Evolutionary conservation across 345 rosid species (phyloP), one percentile per base, ranked within the genome.

Genomic region (Eucalyptus erythrocorys): DNA sequence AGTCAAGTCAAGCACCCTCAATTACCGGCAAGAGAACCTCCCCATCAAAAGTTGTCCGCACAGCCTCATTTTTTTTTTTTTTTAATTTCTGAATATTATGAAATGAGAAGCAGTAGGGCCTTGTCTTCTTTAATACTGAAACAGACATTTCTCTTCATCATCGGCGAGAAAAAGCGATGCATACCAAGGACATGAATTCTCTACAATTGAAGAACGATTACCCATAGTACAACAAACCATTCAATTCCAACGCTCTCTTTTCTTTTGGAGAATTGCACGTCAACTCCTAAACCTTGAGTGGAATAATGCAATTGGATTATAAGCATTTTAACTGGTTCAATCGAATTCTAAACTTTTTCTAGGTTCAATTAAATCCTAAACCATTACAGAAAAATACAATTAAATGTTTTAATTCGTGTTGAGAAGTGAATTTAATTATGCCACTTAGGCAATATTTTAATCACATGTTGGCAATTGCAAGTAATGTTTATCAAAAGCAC

Each of bases 1-100:
- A 22, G 91, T 92, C 92, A 86, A 87, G 86, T 89, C 91, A 48
- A 85, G 87, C 61, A 51, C 42, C 32, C 89, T 37, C 32, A 34
- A 87, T 89, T 57, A 84, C 87, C 37, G 76, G 87, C 90, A 87
- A 43, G 37, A 86, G 37, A 40, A 64, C 66, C 26, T 24, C 15
- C 55, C 47, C 42, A 22, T 86, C 64, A 64, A 47, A 51, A 12
- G 71, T 34, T 55, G 87, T 86, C 64, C 2, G 68, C 50, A 51
- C n/a, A 55, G 68, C 22, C n/a, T 48, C 40, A 4, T 68, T 32
- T 32, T 15, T 66, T 66, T 68, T 32, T 32, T 15, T 66, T 66
- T 66, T 2, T 9, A 51, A 55, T 55, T 6, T 86, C 87, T 26
- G 32, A 53, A 86, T 86, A 21, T 51, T 40, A 68, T 32, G 80